These are phyloP conservation scores for Blepharisma stoltei DNA, from an alignment of 73 alveolate genomes.

Conservation along the genomic window DNA sequence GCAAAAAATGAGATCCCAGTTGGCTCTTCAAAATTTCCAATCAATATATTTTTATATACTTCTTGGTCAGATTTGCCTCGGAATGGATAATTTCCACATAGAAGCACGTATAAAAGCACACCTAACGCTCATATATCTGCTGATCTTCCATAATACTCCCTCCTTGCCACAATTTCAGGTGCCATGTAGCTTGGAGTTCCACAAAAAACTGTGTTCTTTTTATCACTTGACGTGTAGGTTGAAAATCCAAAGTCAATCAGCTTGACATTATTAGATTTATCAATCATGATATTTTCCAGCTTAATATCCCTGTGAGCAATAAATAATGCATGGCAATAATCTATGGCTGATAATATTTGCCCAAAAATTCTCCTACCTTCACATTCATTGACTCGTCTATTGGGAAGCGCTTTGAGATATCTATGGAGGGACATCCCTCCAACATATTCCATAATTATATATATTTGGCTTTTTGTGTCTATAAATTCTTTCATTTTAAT, in stretches of 20 bases:
- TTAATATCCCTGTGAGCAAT: slow-evolving; percentile 60
- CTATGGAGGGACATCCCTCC: slow-evolving; percentile 40
- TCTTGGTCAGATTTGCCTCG: slow-evolving; percentile 53
- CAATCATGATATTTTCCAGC: slow-evolving; percentile 53
- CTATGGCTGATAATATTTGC: slow-evolving; percentile 46
- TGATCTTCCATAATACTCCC: slow-evolving; percentile 55
- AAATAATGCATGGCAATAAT: slow-evolving; percentile 49
- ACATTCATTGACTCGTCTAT: slow-evolving; percentile 35
- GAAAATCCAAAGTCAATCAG: slow-evolving; percentile 60
- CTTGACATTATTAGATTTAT: slow-evolving; percentile 53
- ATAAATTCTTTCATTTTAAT: slow-evolving; percentile 37
- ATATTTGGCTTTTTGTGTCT: slow-evolving; percentile 44
- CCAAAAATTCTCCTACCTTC: slow-evolving; percentile 45
- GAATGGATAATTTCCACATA: slow-evolving; percentile 54
- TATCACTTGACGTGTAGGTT: slow-evolving; percentile 42
- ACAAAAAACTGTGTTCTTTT: slow-evolving; percentile 50
- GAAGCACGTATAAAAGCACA: slow-evolving; percentile 45
- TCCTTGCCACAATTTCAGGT: slow-evolving; percentile 76
- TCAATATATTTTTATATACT: slow-evolving; percentile 60
- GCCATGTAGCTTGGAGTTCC: slow-evolving; percentile 97
- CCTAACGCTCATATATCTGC: slow-evolving; percentile 63
- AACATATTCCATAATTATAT: slow-evolving; percentile 47
- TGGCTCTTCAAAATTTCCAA: slow-evolving; percentile 46
- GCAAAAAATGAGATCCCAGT: slow-evolving; percentile 41
- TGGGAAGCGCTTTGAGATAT: slow-evolving; percentile 39